phyloP scores from a whole-genome alignment of 2,329 filamentous ascomycete genomes.

The Rachicladosporium sp. region DNA sequence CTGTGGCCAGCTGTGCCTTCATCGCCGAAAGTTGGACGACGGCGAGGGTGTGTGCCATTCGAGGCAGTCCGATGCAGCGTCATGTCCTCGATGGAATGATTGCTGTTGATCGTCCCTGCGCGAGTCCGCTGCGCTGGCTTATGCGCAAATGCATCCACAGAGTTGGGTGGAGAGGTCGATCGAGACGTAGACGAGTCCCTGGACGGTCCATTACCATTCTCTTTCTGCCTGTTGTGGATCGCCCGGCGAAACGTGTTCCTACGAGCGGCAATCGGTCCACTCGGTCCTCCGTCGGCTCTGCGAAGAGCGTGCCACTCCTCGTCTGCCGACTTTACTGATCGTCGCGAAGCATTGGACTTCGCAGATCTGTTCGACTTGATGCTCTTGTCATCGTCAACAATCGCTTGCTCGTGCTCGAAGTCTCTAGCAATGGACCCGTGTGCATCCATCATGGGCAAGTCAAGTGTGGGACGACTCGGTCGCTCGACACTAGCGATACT shows the following conservation, averaged over 20 bases:
- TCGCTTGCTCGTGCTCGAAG: constrained; percentile 60
- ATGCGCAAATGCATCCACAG: constrained; percentile 82
- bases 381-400: constrained; percentile 58
- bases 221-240: constrained; percentile 14
- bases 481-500: constrained; percentile 42
- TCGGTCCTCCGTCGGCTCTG: constrained; percentile 12
- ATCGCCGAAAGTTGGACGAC: constrained; percentile 48
- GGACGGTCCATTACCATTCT: constrained; percentile 9
- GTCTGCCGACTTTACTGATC: constrained; percentile 12
- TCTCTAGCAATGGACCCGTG: constrained; percentile 49
- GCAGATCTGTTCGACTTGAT: constrained; percentile 42
- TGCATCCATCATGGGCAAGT: constrained; percentile 28
- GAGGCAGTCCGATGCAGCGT: constrained; percentile 61
- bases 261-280: constrained; percentile 27
- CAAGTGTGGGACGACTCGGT: constrained; percentile 34
- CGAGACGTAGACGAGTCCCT: constrained; percentile 40
- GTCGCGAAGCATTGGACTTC: constrained; percentile 27
- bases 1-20: constrained; percentile 45
- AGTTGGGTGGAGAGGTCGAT: constrained; percentile 82
- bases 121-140: constrained; percentile 69
- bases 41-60: constrained; percentile 46
- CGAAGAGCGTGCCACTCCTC: constrained; percentile 22
- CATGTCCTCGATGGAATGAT: constrained; percentile 42
- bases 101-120: constrained; percentile 52
- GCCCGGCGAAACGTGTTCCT: constrained; percentile 32